A percentile compares a stretch with the other conserved stretches of the same genome.
Conservation (phyloP, 306 rosid species). For the Vicia faba region DNA sequence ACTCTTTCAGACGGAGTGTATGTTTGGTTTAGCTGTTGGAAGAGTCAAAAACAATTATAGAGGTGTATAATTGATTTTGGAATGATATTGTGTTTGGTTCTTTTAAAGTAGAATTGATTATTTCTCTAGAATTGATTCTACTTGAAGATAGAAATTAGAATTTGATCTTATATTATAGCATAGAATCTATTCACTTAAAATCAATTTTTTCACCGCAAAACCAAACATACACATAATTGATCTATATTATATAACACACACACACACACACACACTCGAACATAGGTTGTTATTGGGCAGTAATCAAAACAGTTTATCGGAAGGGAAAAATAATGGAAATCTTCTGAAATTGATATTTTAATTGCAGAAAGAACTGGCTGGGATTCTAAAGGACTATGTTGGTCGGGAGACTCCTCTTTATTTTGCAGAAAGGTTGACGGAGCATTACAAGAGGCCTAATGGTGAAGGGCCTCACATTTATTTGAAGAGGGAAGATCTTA, state of each 20-base stretch:
- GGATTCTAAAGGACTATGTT: conserved; percentile 83
- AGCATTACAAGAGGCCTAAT: conserved; percentile 72
- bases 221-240: no score
- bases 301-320: conserved; percentile 1
- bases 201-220: no score
- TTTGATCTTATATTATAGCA: no score
- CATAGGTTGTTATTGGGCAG: conserved; percentile 10
- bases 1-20: no score
- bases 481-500: conserved; percentile 97
- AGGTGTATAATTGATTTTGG: no score
- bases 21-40: no score
- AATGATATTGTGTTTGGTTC: no score
- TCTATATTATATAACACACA: neutral
- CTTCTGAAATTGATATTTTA: conserved; percentile 31
- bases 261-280: neutral
- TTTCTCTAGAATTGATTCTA: no score
- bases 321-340: conserved; percentile 10
- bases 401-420: conserved; percentile 96
- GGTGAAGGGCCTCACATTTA: conserved; percentile 91
- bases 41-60: no score
- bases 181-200: no score
- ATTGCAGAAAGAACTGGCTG: conserved; percentile 73
- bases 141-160: no score
- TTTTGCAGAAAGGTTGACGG: conserved; percentile 92
- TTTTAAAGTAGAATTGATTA: no score